A percentile compares a stretch with the other conserved stretches of the same genome.
Conservation (phyloP, 2,329 filamentous ascomycete species). For the Sporothrix luriei region DNA sequence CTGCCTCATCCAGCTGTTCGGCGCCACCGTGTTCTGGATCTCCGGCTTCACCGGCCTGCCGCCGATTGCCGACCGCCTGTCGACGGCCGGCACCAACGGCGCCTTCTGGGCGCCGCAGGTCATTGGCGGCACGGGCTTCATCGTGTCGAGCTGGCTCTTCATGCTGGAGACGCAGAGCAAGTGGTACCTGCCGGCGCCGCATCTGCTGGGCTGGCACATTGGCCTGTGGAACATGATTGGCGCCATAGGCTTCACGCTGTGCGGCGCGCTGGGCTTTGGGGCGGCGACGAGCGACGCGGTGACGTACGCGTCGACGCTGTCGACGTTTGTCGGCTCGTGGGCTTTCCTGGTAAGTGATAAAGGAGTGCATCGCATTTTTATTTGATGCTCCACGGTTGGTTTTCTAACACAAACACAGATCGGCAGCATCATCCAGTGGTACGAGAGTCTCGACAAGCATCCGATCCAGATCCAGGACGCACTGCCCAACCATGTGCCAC, state of each 20-base stretch:
- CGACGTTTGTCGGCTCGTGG: slow-evolving; percentile 55
- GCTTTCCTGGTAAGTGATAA: slow-evolving; percentile 48
- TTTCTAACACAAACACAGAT: slow-evolving; percentile 37
- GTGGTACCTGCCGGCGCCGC: slow-evolving; percentile 63
- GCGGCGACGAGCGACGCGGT: slow-evolving; percentile 45
- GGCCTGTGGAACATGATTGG: slow-evolving; percentile 68
- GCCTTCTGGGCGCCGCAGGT: slow-evolving; percentile 66
- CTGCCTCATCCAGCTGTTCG: slow-evolving; percentile 58
- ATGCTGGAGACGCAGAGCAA: slow-evolving; percentile 67
- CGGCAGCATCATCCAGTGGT: slow-evolving; percentile 43
- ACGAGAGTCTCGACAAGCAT: slow-evolving; percentile 43
- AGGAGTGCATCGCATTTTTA: no score
- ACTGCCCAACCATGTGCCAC: slow-evolving; percentile 20
- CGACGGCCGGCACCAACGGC: slow-evolving; percentile 51
- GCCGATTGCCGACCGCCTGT: slow-evolving; percentile 56
- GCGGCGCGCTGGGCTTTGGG: slow-evolving; percentile 59
- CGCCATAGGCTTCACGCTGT: slow-evolving; percentile 64
- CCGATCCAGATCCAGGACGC: slow-evolving; percentile 37
- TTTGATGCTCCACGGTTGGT: not conserved
- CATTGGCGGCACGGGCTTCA: slow-evolving; percentile 63
- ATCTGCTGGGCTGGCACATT: slow-evolving; percentile 67
- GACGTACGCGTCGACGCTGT: slow-evolving; percentile 53
- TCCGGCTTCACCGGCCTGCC: slow-evolving; percentile 63
- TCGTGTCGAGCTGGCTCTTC: slow-evolving; percentile 60
- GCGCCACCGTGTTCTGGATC: slow-evolving; percentile 66